phyloP scores from a whole-genome alignment of 2,329 filamentous ascomycete species.

The Neospermospora avenae region DNA sequence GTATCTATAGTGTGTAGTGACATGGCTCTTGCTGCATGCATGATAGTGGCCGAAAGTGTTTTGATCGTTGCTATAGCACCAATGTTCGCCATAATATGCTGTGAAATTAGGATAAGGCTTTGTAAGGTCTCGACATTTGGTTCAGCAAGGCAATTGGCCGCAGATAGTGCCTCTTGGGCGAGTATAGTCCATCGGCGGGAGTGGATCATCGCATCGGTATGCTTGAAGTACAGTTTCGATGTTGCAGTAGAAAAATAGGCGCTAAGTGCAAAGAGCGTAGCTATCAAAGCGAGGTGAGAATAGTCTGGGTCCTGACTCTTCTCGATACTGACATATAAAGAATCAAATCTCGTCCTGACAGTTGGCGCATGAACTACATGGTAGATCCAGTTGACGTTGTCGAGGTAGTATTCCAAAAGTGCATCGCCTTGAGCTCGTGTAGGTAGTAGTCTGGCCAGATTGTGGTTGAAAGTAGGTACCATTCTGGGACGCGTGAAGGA shows the following conservation, averaged over 20 bases:
- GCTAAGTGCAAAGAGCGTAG: slow-evolving; percentile 22
- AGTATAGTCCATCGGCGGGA: slow-evolving; percentile 18
- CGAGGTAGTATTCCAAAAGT: slow-evolving; percentile 21
- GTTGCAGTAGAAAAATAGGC: slow-evolving; percentile 20
- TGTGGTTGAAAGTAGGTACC: slow-evolving; percentile 5
- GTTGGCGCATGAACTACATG: slow-evolving; percentile 27
- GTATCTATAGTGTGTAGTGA: slow-evolving; percentile 25
- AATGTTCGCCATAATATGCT: slow-evolving; percentile 37
- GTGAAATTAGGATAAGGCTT: slow-evolving; percentile 36
- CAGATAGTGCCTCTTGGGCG: slow-evolving; percentile 24
- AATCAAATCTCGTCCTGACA: slow-evolving; percentile 11
- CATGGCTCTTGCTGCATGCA: slow-evolving; percentile 29
- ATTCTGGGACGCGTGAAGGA: slow-evolving; percentile 7
- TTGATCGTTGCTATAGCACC: slow-evolving; percentile 37
- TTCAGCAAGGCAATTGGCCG: slow-evolving; percentile 28
- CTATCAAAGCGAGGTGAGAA: slow-evolving; percentile 19
- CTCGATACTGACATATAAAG: slow-evolving; percentile 19
- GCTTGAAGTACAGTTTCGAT: slow-evolving; percentile 9
- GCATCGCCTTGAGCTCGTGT: slow-evolving; percentile 12
- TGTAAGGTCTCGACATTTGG: slow-evolving; percentile 38
- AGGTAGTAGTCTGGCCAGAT: slow-evolving; percentile 17
- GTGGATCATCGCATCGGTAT: neutral
- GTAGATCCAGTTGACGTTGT: slow-evolving; percentile 26
- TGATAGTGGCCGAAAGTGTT: slow-evolving; percentile 33
- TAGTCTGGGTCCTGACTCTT: slow-evolving; percentile 14